Evolutionary conservation across 2,329 filamentous ascomycete species (phyloP).

Genomic region (Fusarium stilboides): DNA sequence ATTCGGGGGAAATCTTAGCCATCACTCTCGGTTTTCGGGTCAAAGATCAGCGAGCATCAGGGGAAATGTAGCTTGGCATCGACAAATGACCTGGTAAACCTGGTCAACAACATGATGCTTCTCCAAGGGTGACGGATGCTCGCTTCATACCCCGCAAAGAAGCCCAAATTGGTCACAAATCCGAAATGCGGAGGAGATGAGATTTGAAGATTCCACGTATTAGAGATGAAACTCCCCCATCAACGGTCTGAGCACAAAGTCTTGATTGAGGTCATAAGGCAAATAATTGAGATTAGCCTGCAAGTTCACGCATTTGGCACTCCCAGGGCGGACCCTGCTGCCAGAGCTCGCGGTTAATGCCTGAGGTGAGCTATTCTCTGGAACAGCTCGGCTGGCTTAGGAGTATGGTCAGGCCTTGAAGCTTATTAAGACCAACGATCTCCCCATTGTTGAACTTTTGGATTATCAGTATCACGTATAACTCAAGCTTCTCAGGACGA

Average conservation of each 20-base stretch:
- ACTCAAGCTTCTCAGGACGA: no score
- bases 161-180: conserved; percentile 26
- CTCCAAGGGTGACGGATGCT: conserved; percentile 9
- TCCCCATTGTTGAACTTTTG: no score
- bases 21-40: conserved; percentile 42
- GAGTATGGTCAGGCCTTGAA: no score
- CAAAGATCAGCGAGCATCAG: conserved; percentile 38
- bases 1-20: conserved; percentile 17
- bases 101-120: conserved; percentile 17
- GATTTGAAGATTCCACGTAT: conserved; percentile 45
- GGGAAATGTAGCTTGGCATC: conserved; percentile 17
- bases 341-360: no score
- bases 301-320: background rate
- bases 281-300: conserved; percentile 13
- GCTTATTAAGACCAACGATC: no score
- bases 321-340: no score
- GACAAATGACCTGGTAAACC: conserved; percentile 27
- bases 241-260: conserved; percentile 6
- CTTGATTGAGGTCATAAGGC: conserved; percentile 1
- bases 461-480: no score
- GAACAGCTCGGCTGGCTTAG: no score
- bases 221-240: conserved; percentile 14
- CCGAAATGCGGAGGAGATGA: conserved; percentile 36
- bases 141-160: conserved; percentile 27
- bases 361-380: no score